A percentile compares a stretch with the other conserved stretches of the same genome.
Evolutionary conservation across 2,329 filamentous ascomycete species (phyloP).

Genomic region (Fusarium chaquense): DNA sequence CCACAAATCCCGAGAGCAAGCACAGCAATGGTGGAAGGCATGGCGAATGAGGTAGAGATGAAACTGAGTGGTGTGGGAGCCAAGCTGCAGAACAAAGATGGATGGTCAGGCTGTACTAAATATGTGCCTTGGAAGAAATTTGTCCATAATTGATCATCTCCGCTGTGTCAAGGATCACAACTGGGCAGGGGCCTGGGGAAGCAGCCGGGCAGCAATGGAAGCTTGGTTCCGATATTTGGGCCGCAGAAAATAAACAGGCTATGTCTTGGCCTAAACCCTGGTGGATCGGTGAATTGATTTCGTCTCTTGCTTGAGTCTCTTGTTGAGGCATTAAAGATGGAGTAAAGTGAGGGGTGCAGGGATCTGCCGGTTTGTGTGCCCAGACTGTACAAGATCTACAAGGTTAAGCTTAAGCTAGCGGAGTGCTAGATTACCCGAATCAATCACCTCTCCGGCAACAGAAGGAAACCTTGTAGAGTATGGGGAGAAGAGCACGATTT

Average conservation of each 20-base stretch:
- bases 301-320: neutral
- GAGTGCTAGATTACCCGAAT: neutral
- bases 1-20: slow-evolving; percentile 35
- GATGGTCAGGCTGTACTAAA: slow-evolving; percentile 22
- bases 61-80: slow-evolving; percentile 1
- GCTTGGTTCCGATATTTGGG: neutral
- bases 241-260: neutral
- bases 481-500: slow-evolving; percentile 11
- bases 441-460: slow-evolving; percentile 7
- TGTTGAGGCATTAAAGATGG: slow-evolving; percentile 24
- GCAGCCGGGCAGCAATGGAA: too few relatives aligned
- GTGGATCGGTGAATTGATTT: neutral
- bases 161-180: neutral
- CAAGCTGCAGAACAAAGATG: slow-evolving; percentile 2
- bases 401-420: slow-evolving; percentile 17
- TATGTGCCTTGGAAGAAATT: slow-evolving; percentile 10
- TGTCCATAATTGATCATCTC: neutral
- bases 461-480: neutral
- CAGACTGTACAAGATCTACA: slow-evolving; percentile 19
- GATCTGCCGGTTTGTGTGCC: slow-evolving; percentile 10
- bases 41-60: slow-evolving; percentile 18
- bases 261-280: too few relatives aligned
- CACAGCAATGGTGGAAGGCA: slow-evolving; percentile 37
- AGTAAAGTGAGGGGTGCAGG: slow-evolving; percentile 1
- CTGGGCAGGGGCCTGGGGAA: slow-evolving; percentile 1